Evolutionary conservation across 2,329 filamentous ascomycete genomes (phyloP).

Genomic region (Penicillium oxalicum): DNA sequence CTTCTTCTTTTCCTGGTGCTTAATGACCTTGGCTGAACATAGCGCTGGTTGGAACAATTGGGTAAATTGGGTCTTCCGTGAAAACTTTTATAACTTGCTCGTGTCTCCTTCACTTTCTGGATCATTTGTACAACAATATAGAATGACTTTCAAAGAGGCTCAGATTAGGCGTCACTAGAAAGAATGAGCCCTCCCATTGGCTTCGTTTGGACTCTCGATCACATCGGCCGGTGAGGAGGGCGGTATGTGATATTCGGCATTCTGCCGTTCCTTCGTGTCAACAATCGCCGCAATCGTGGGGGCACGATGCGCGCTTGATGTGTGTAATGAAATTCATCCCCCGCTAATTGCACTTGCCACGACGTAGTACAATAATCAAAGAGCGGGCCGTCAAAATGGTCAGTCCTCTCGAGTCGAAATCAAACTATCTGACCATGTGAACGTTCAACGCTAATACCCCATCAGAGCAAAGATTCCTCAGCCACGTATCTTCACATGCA

Average conservation of each 20-base stretch:
- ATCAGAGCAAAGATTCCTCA: conserved; percentile 47
- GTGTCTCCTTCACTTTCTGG: too few species aligned
- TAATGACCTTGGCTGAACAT: too few species aligned
- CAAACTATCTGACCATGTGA: not conserved
- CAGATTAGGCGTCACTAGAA: too few species aligned
- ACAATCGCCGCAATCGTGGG: conserved; percentile 1
- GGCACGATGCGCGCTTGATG: too few species aligned
- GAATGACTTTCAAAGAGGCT: too few species aligned
- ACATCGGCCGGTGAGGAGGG: conserved; percentile 18
- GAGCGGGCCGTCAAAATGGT: conserved; percentile 19
- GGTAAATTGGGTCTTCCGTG: too few species aligned
- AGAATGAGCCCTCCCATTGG: too few species aligned
- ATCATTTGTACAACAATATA: too few species aligned
- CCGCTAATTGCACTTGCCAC: not conserved
- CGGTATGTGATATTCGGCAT: not conserved
- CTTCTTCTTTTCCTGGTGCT: too few species aligned
- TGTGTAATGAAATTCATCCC: not conserved
- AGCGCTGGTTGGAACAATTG: too few species aligned
- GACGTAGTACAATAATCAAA: not conserved
- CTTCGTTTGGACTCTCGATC: too few species aligned
- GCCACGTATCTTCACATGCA: conserved; percentile 45
- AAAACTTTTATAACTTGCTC: too few species aligned
- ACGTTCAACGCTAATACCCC: conserved; percentile 1
- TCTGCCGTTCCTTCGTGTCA: conserved; percentile 6
- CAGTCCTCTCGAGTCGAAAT: not conserved